phyloP scores from a whole-genome alignment of 371 early-diverging fungal genomes.

The Mucor mucedo region DNA sequence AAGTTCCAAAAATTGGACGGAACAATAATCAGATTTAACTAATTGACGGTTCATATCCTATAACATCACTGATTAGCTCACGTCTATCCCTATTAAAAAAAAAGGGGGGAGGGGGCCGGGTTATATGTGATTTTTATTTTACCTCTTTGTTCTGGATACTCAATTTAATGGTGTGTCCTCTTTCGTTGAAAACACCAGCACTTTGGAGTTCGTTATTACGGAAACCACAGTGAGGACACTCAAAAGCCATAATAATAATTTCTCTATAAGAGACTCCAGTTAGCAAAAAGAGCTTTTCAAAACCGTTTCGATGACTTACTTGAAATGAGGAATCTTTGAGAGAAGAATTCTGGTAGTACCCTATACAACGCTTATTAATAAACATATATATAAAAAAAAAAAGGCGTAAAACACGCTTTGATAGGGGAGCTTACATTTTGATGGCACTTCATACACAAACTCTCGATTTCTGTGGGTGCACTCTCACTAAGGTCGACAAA shows the following conservation, averaged over 20 bases:
- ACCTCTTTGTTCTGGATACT: conserved; percentile 61
- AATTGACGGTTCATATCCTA: conserved; percentile 90
- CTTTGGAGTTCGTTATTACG: conserved; percentile 92
- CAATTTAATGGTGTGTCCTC: conserved; percentile 77
- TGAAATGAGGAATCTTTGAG: conserved; percentile 94
- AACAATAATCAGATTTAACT: conserved; percentile 86
- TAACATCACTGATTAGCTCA: not conserved
- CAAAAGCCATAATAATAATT: conserved; percentile 92
- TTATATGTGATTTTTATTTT: too few relatives aligned
- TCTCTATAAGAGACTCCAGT: conserved; percentile 53
- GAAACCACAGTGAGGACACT: conserved; percentile 91
- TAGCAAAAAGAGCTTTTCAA: not conserved
- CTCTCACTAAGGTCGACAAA: conserved; percentile 74
- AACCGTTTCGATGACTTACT: conserved; percentile 24
- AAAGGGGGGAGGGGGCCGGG: too few relatives aligned
- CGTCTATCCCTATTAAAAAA: too few relatives aligned
- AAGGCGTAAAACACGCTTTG: not conserved
- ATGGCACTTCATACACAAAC: conserved; percentile 89
- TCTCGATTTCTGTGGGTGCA: conserved; percentile 84
- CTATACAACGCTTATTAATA: conserved; percentile 32
- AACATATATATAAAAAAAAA: not conserved
- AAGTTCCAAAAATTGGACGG: conserved; percentile 80
- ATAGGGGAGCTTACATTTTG: conserved; percentile 66
- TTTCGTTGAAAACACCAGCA: conserved; percentile 79
- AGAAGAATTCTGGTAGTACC: conserved; percentile 87